Conservation (phyloP, 2,329 filamentous ascomycete genomes). For the Aspergillus oerlinghausenensis region DNA sequence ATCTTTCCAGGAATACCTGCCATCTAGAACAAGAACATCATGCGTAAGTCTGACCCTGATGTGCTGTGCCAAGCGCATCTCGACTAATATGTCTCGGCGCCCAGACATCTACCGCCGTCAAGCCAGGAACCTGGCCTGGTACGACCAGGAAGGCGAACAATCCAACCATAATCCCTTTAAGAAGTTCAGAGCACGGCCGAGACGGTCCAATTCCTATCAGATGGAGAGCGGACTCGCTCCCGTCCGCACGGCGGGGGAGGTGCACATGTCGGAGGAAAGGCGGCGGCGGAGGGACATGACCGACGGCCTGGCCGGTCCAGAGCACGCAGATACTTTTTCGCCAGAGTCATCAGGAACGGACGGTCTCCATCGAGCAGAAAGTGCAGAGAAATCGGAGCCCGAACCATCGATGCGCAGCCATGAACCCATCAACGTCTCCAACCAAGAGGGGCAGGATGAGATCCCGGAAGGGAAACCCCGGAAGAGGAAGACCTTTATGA, state of each 20-base stretch:
- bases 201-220: constrained; percentile 24
- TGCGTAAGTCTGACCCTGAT: constrained; percentile 4
- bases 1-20: not conserved
- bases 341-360: constrained; percentile 23
- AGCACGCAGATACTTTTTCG: constrained; percentile 23
- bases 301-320: constrained; percentile 18
- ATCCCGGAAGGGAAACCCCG: constrained; percentile 17
- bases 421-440: constrained; percentile 29
- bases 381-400: constrained; percentile 8
- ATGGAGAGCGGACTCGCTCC: constrained; percentile 25
- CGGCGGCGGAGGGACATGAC: constrained; percentile 22
- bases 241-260: constrained; percentile 20
- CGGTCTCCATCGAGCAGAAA: constrained; percentile 8
- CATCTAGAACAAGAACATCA: not conserved
- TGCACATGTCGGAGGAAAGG: constrained; percentile 19
- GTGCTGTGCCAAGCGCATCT: not conserved
- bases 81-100: not conserved
- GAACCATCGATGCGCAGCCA: constrained; percentile 25
- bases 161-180: constrained; percentile 40
- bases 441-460: constrained; percentile 11
- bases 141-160: constrained; percentile 35
- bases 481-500: constrained; percentile 21
- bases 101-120: constrained; percentile 38
- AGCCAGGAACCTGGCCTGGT: constrained; percentile 39
- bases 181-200: constrained; percentile 30